Conservation (phyloP, 1,139 yeast species). For the Zygoascus sp. region DNA sequence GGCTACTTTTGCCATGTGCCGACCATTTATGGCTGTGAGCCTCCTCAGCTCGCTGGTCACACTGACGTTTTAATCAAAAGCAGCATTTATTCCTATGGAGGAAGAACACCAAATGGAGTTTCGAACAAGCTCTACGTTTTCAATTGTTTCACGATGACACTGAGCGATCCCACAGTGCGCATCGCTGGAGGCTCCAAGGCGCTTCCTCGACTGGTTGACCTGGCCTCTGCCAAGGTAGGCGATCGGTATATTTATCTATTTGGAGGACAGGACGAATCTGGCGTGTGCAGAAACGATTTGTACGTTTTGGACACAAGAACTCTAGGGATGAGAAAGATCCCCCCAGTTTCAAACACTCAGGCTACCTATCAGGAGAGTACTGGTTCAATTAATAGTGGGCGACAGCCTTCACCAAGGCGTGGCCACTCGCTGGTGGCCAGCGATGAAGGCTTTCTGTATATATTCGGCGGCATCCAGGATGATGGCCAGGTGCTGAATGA, state of each 20-base stretch:
- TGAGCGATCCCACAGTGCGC: conserved; percentile 16
- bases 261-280: conserved; percentile 24
- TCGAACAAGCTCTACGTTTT: conserved; percentile 22
- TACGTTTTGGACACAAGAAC: conserved; percentile 20
- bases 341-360: neutral
- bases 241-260: conserved; percentile 21
- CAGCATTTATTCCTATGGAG: conserved; percentile 24
- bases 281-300: conserved; percentile 16
- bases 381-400: conserved; percentile 4
- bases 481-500: conserved; percentile 21
- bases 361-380: neutral
- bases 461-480: conserved; percentile 25
- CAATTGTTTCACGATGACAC: conserved; percentile 23
- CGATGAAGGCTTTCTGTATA: conserved; percentile 15
- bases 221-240: conserved; percentile 19
- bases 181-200: conserved; percentile 15
- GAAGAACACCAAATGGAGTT: conserved; percentile 21
- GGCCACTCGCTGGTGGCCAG: conserved; percentile 23
- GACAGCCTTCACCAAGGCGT: conserved; percentile 19
- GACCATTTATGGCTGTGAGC: conserved; percentile 24
- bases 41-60: conserved; percentile 27
- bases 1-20: conserved; percentile 24
- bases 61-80: conserved; percentile 18
- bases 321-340: conserved; percentile 15
- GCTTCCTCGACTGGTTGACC: conserved; percentile 20